Percentiles rank a stretch among this genome's conserved stretches.
phyloP scores from a whole-genome alignment of 139 green algal genomes.

The Parachlorella kessleri region DNA sequence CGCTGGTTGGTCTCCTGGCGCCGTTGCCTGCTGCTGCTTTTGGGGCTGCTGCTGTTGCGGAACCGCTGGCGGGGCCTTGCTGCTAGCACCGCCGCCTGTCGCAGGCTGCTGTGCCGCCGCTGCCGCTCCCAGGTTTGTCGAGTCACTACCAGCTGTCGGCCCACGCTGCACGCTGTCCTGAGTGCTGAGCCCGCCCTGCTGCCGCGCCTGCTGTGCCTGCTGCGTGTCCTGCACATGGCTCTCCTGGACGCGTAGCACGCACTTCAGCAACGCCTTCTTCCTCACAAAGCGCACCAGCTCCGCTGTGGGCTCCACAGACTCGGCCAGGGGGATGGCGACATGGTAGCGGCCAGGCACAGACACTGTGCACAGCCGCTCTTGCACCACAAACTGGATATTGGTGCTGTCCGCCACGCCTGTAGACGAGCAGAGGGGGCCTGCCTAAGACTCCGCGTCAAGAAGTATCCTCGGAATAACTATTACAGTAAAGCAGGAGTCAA shows the following conservation, averaged over 20 bases:
- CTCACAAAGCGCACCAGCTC: conserved; percentile 6
- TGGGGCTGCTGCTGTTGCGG: neutral
- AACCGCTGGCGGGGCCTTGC: neutral
- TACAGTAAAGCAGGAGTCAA: no score
- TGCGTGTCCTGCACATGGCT: neutral
- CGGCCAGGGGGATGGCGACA: conserved; percentile 3
- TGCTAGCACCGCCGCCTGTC: neutral
- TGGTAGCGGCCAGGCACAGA: conserved; percentile 19
- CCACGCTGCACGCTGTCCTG: no score
- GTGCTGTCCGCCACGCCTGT: conserved; percentile 16
- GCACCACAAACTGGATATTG: neutral
- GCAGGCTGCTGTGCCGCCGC: neutral
- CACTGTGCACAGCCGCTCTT: neutral
- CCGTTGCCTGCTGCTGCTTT: neutral
- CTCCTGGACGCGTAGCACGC: neutral
- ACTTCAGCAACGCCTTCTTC: neutral
- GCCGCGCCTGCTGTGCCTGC: neutral
- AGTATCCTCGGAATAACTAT: no score
- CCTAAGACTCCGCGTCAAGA: no score
- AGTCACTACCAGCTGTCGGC: no score
- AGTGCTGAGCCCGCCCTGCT: no score
- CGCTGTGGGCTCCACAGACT: neutral
- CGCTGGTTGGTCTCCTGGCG: no score
- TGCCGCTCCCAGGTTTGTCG: no score
- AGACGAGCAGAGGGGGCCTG: no score